Evolutionary conservation across 164 flowering plant genomes (phyloP).

Genomic region (Vitis riparia): DNA sequence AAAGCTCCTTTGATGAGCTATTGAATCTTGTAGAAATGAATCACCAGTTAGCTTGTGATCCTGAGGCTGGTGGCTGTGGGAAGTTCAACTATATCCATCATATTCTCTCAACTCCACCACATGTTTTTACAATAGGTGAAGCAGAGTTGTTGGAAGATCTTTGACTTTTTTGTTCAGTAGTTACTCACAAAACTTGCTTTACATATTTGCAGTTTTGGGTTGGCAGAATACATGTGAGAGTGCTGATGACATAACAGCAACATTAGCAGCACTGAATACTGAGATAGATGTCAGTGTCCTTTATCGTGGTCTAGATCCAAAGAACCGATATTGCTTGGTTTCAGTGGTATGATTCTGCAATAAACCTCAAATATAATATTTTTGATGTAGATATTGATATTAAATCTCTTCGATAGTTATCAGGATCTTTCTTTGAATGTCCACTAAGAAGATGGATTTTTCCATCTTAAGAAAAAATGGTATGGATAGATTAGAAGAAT

Average conservation of each 20-base stretch:
- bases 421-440: too few relatives aligned
- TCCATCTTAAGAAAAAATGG: too few relatives aligned
- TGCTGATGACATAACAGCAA: slow-evolving; percentile 79
- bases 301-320: slow-evolving; percentile 83
- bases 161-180: not conserved
- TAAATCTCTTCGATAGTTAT: too few relatives aligned
- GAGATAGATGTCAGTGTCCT: slow-evolving; percentile 81
- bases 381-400: too few relatives aligned
- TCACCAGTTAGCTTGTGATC: slow-evolving; percentile 92
- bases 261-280: slow-evolving; percentile 71
- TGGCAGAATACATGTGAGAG: slow-evolving; percentile 95
- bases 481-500: too few relatives aligned
- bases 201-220: slow-evolving; percentile 75
- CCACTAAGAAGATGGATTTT: too few relatives aligned
- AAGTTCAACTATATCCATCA: slow-evolving; percentile 81
- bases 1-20: slow-evolving; percentile 77
- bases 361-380: not conserved
- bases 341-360: slow-evolving; percentile 73
- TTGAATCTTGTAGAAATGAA: slow-evolving; percentile 86
- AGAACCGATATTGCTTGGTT: slow-evolving; percentile 62
- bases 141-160: slow-evolving; percentile 1
- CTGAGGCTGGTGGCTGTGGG: slow-evolving; percentile 91
- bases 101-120: slow-evolving; percentile 73
- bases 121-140: slow-evolving; percentile 85
- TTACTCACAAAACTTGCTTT: slow-evolving; percentile 3